These are phyloP conservation scores for Phlebopus sp. DNA, from an alignment of 1,284 basidiomycete species.

Conservation along the genomic window DNA sequence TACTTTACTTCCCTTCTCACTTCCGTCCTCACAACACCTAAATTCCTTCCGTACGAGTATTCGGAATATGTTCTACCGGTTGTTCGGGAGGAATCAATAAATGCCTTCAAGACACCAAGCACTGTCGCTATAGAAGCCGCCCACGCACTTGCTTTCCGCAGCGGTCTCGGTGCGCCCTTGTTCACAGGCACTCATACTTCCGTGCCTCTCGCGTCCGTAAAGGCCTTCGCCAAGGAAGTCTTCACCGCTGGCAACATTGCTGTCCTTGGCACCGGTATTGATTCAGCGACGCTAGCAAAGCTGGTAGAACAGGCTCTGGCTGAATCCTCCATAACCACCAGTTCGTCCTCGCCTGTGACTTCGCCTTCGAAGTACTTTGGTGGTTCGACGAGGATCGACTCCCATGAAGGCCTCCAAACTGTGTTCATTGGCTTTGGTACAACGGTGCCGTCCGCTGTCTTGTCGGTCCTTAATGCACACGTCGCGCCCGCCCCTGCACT, in stretches of 20 bases:
- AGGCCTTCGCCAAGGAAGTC: slow-evolving; percentile 66
- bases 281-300: slow-evolving; percentile 62
- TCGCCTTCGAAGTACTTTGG: slow-evolving; percentile 72
- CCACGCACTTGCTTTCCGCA: slow-evolving; percentile 87
- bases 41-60: slow-evolving; percentile 85
- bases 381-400: slow-evolving; percentile 74
- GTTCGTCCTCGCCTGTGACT: slow-evolving; percentile 40
- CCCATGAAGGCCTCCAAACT: slow-evolving; percentile 66
- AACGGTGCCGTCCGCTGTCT: slow-evolving; percentile 62
- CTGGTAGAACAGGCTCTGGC: slow-evolving; percentile 74
- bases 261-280: slow-evolving; percentile 84
- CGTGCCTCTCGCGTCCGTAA: slow-evolving; percentile 68
- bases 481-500: slow-evolving; percentile 71
- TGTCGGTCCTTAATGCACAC: slow-evolving; percentile 76
- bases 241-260: slow-evolving; percentile 81
- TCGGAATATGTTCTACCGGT: slow-evolving; percentile 81
- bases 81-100: slow-evolving; percentile 66
- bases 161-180: slow-evolving; percentile 85
- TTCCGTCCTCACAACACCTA: slow-evolving; percentile 78
- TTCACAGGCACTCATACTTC: slow-evolving; percentile 72
- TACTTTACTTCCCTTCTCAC: slow-evolving; percentile 88
- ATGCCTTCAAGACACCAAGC: slow-evolving; percentile 61
- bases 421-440: slow-evolving; percentile 82
- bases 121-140: slow-evolving; percentile 78
- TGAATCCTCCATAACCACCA: slow-evolving; percentile 40